Conservation (phyloP, 768 basidiomycete genomes). For the Tylopilus sp. region DNA sequence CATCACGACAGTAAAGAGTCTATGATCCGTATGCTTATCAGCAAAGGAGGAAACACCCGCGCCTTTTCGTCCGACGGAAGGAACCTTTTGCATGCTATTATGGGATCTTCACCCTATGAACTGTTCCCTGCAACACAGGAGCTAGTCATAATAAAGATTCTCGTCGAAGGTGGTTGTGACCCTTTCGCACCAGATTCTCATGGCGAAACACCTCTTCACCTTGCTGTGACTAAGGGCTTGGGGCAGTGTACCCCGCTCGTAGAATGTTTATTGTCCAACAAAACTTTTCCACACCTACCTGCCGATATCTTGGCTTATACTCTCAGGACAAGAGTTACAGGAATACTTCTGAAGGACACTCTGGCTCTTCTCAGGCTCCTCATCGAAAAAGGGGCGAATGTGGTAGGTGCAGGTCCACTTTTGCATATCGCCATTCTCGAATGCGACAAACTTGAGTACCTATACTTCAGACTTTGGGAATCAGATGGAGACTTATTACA, state of each 20-base stretch:
- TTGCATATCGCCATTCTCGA: conserved; percentile 1
- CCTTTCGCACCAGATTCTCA: neutral
- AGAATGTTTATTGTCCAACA: neutral
- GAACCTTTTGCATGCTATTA: neutral
- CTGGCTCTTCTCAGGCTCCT: neutral
- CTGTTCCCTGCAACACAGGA: neutral
- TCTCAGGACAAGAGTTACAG: neutral
- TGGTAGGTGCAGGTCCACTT: neutral
- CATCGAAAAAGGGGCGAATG: neutral
- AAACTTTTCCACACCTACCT: neutral
- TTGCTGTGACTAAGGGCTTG: neutral
- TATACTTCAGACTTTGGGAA: no score
- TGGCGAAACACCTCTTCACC: neutral
- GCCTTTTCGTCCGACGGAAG: neutral
- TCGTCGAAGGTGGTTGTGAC: conserved; percentile 4
- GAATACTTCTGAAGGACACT: neutral
- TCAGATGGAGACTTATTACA: no score
- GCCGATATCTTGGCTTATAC: neutral
- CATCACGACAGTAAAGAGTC: accelerated
- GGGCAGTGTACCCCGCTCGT: neutral
- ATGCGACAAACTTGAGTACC: no score
- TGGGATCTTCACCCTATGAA: neutral
- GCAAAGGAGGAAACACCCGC: neutral
- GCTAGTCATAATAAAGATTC: neutral
- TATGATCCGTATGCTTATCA: neutral